Evolutionary conservation across 495 filamentous ascomycete genomes (phyloP), one percentile per base, ranked within the genome.

Genomic region (Articulospora tetracladia): DNA sequence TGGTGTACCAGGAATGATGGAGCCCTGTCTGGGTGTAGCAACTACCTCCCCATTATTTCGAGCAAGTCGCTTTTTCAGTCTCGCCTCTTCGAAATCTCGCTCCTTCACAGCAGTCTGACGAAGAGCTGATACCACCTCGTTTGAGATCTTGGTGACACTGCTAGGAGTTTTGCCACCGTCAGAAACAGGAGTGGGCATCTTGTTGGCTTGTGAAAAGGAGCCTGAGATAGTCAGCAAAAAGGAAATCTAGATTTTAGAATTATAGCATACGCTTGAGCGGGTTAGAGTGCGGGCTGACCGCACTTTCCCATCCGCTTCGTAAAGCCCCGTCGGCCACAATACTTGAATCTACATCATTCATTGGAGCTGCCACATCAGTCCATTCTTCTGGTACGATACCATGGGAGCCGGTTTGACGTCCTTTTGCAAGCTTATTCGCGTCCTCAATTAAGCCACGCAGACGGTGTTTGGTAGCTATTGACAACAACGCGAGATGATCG

Each of bases 401-500:
- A 71, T 91, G 82, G 13, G 90, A 85, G n/a, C 84, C 86, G 36
- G 75, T 80, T 65, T 85, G 84, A 56, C 91, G 83, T 53, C 79
- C 85, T 59, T 76, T 79, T 19, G 89, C 77, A 8, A 92, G 71
- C 15, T 72, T 79, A 50, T 82, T 79, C 6, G 87, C 83, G 67
- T 94, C 90, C 63, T 91, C 86, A 23, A 94, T 58, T 13, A 94
- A 70, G 2, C 81, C 79, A 41, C 86, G 75, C 25, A 95, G 39
- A 23, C 88, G 81, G 66, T 92, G 86, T 59, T 91, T 86, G 34
- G 87, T 82, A 7, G 87, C 86, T 28, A 94, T 79, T 10, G 89
- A 92, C 28, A 95, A 55, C 25, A 95, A 76, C 25, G 87, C 83
- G 20, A 95, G 65, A 51, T 96, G 84, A 53, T 96, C 90, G 15